Conservation (phyloP, 2,329 filamentous ascomycete species). For the Pseudovirgaria hyperparasitica region DNA sequence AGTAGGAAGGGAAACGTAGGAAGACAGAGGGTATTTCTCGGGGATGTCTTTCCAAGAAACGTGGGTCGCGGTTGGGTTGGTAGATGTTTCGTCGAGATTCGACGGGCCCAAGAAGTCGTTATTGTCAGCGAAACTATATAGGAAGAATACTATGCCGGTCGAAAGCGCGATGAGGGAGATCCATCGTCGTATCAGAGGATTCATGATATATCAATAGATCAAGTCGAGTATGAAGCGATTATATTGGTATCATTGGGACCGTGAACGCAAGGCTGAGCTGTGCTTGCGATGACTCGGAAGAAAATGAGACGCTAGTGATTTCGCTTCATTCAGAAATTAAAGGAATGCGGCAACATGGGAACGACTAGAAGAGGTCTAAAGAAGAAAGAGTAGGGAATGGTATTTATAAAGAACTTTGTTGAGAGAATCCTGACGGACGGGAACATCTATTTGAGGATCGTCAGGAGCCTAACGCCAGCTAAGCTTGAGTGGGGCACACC, state of each 20-base stretch:
- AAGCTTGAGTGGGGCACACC: too few relatives aligned
- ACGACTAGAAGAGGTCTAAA: constrained; percentile 1
- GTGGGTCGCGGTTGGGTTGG: constrained; percentile 12
- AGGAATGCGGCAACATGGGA: not conserved
- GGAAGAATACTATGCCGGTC: constrained; percentile 13
- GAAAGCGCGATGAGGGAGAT: constrained; percentile 16
- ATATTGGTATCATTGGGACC: constrained; percentile 1
- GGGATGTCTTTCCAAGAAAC: constrained; percentile 21
- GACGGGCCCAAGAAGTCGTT: constrained; percentile 9
- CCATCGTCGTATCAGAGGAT: constrained; percentile 16
- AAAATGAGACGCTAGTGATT: constrained; percentile 1
- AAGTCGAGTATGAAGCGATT: constrained; percentile 1
- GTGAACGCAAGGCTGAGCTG: not conserved
- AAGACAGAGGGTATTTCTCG: constrained; percentile 17
- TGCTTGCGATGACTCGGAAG: not conserved
- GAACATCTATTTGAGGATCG: too few relatives aligned
- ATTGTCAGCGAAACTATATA: constrained; percentile 15
- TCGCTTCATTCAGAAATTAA: constrained; percentile 1
- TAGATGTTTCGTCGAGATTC: constrained; percentile 14
- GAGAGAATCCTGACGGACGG: too few relatives aligned
- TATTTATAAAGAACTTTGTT: too few relatives aligned
- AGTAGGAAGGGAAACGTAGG: constrained; percentile 18
- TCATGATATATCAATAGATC: constrained; percentile 11
- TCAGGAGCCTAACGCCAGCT: too few relatives aligned
- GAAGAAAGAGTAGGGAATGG: constrained; percentile 1